These are phyloP conservation scores for Dichomitus squalens DNA, from an alignment of 1,284 basidiomycete species.

Conservation along the genomic window DNA sequence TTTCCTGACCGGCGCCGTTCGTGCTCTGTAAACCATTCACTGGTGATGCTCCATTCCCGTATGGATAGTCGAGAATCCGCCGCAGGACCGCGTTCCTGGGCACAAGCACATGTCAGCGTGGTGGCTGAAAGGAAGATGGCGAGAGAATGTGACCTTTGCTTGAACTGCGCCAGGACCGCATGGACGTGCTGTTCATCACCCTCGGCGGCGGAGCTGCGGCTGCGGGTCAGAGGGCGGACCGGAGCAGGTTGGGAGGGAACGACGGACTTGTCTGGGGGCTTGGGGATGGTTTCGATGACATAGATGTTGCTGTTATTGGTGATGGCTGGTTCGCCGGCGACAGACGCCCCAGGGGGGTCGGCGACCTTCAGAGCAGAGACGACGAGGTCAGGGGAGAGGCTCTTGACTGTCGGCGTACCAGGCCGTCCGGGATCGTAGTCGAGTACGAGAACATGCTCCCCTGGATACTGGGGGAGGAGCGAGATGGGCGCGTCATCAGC, in stretches of 20 bases:
- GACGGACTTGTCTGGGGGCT: conserved; percentile 34
- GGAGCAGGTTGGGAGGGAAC: not conserved
- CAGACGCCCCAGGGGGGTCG: conserved; percentile 71
- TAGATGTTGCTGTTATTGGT: conserved; percentile 68
- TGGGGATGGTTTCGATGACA: conserved; percentile 62
- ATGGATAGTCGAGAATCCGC: conserved; percentile 54
- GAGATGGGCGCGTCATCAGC: conserved; percentile 69
- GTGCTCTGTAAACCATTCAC: not conserved
- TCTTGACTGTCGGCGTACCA: conserved; percentile 50
- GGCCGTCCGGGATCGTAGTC: conserved; percentile 53
- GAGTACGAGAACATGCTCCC: conserved; percentile 72
- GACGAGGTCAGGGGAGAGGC: conserved; percentile 61
- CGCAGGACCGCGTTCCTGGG: conserved; percentile 60
- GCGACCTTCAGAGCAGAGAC: conserved; percentile 62
- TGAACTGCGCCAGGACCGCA: conserved; percentile 57
- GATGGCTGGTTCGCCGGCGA: conserved; percentile 44
- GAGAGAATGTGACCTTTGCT: conserved; percentile 53
- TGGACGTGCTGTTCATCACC: conserved; percentile 49
- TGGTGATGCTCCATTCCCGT: not conserved
- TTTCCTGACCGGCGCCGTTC: not conserved
- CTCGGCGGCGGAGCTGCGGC: conserved; percentile 27
- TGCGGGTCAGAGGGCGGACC: conserved; percentile 4
- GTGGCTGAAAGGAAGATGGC: too few relatives aligned
- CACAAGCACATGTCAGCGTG: not conserved
- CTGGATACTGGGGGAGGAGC: conserved; percentile 56